phyloP scores from a whole-genome alignment of 768 basidiomycete species.

The Phylloporus sp. region DNA sequence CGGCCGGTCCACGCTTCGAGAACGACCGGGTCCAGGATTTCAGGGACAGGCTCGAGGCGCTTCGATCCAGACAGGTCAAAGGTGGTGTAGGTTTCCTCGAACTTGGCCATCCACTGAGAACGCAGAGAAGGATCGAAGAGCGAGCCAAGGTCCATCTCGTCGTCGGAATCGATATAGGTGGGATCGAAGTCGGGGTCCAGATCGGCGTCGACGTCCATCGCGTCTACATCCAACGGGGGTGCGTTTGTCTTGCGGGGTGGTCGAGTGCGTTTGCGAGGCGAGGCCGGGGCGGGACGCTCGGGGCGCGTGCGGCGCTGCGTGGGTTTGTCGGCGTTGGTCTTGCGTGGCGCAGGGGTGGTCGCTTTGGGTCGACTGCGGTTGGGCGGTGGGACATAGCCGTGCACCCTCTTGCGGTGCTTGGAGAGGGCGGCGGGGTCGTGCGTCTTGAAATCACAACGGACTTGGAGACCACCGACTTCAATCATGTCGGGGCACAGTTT shows the following conservation, averaged over 20 bases:
- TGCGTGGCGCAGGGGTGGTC: neutral
- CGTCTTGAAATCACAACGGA: conserved; percentile 20
- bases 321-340: neutral
- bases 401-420: conserved; percentile 21
- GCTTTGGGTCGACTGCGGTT: neutral
- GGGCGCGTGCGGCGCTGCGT: neutral
- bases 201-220: neutral
- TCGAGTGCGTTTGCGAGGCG: neutral
- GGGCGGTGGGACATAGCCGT: conserved; percentile 17
- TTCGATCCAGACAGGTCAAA: neutral
- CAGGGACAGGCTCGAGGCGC: neutral
- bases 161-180: neutral
- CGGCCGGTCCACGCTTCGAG: neutral
- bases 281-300: neutral
- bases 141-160: conserved; percentile 5
- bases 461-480: neutral
- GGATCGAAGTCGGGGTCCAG: neutral
- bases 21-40: neutral
- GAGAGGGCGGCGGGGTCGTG: conserved; percentile 24
- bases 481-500: conserved; percentile 16
- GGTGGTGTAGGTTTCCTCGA: conserved; percentile 5
- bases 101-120: conserved; percentile 12
- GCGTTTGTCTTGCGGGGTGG: neutral
- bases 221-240: neutral
- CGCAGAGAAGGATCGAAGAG: conserved; percentile 5